Conservation (phyloP, 768 basidiomycete species). For the Polyporus arcularius region DNA sequence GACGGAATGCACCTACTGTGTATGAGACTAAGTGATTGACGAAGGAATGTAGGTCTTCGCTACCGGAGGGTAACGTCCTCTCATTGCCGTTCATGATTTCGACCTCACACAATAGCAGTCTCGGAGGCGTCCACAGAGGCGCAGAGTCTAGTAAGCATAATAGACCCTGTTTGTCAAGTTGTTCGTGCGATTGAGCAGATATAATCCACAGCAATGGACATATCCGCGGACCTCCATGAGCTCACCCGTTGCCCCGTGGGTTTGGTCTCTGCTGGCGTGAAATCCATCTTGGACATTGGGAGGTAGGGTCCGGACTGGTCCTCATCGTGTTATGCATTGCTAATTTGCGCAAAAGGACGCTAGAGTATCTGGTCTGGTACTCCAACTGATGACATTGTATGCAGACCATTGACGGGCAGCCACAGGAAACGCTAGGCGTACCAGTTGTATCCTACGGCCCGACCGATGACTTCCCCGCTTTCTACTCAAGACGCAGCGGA, state of each 20-base stretch:
- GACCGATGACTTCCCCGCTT: constrained; percentile 88
- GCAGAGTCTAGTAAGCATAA: constrained; percentile 59
- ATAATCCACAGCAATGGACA: constrained; percentile 74
- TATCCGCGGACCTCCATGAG: constrained; percentile 93
- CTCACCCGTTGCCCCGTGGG: constrained; percentile 88
- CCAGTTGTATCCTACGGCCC: constrained; percentile 81
- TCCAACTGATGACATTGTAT: not conserved
- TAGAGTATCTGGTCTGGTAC: constrained; percentile 72
- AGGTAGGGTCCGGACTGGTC: constrained; percentile 40
- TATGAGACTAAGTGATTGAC: constrained; percentile 15
- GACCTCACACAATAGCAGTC: constrained; percentile 35
- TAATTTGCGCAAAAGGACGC: constrained; percentile 49
- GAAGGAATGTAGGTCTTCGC: constrained; percentile 64
- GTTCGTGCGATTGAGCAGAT: not conserved
- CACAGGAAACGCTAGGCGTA: constrained; percentile 92
- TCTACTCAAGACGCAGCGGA: constrained; percentile 85
- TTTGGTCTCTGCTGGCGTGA: constrained; percentile 90
- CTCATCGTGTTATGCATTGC: not conserved
- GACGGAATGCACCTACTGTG: constrained; percentile 14
- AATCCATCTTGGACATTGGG: constrained; percentile 93
- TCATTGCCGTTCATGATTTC: not conserved
- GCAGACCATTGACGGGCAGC: not conserved
- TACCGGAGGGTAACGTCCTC: constrained; percentile 79
- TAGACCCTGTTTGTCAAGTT: too few species aligned
- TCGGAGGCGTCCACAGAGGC: constrained; percentile 85